Percentiles rank a stretch among this genome's conserved stretches.
These are phyloP conservation scores for Gastrolobium villosum DNA, from an alignment of 306 rosid genomes.

Conservation along the genomic window DNA sequence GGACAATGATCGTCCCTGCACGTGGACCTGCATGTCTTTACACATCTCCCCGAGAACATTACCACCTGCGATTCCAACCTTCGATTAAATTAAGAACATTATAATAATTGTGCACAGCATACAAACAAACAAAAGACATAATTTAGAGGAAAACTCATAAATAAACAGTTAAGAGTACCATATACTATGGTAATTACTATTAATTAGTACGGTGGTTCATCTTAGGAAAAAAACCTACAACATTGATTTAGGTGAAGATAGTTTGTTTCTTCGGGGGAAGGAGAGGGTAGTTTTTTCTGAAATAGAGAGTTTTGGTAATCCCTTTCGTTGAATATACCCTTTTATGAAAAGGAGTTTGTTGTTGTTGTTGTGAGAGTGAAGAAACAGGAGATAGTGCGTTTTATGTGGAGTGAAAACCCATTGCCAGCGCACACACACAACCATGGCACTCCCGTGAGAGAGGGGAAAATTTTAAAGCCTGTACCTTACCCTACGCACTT, in stretches of 20 bases:
- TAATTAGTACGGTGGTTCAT: slow-evolving; percentile 16
- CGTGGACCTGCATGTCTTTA: slow-evolving; percentile 61
- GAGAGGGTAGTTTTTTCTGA: not conserved
- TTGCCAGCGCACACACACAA: slow-evolving; percentile 73
- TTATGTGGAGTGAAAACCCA: slow-evolving; percentile 56
- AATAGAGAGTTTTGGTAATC: slow-evolving; percentile 47
- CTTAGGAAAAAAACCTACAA: not conserved
- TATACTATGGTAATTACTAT: not conserved
- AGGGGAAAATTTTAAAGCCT: slow-evolving; percentile 25
- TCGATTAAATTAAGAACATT: slow-evolving; percentile 45
- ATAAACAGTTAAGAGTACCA: not conserved
- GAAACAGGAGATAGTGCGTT: slow-evolving; percentile 47
- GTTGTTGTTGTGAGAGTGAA: slow-evolving; percentile 48
- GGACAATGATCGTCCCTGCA: slow-evolving; percentile 59
- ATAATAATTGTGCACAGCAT: slow-evolving; percentile 25
- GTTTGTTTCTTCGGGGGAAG: slow-evolving; percentile 31
- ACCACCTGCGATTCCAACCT: slow-evolving; percentile 59
- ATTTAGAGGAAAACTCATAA: slow-evolving; percentile 25
- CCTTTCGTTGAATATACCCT: slow-evolving; percentile 49
- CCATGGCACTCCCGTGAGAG: slow-evolving; percentile 87
- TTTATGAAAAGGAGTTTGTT: slow-evolving; percentile 51
- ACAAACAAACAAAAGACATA: slow-evolving; percentile 24
- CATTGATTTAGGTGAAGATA: not conserved
- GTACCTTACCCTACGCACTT: slow-evolving; percentile 57
- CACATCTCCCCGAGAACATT: slow-evolving; percentile 54